These are phyloP conservation scores for Quercus tomentella DNA, from an alignment of 331 rosid genomes.

Conservation along the genomic window DNA sequence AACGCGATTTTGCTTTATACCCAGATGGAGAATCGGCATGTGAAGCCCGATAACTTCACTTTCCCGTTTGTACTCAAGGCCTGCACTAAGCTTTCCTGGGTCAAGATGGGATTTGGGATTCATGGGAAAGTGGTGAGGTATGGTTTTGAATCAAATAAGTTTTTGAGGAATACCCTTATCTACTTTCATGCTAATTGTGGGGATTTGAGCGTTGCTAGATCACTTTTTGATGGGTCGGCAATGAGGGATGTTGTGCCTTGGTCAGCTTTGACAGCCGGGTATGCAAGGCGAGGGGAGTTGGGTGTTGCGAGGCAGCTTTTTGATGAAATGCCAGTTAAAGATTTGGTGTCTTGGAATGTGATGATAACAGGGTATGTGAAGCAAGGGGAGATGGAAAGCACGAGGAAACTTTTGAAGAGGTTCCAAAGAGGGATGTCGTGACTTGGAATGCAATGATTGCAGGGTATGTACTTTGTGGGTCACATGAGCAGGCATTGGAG, in stretches of 20 bases:
- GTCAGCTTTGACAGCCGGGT: slow-evolving; percentile 53
- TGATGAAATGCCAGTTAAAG: slow-evolving; percentile 47
- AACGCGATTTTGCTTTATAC: slow-evolving; percentile 31
- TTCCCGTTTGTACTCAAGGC: slow-evolving; percentile 54
- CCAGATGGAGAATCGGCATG: slow-evolving; percentile 27
- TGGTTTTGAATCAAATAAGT: slow-evolving; percentile 38
- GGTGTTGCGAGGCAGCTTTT: slow-evolving; percentile 33
- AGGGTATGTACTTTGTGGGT: slow-evolving; percentile 36
- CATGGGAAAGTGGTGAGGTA: slow-evolving; percentile 46
- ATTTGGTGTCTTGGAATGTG: slow-evolving; percentile 60
- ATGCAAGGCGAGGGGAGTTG: slow-evolving; percentile 48
- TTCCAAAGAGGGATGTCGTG: slow-evolving; percentile 46
- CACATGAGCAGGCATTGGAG: slow-evolving; percentile 35
- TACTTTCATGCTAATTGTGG: slow-evolving; percentile 55
- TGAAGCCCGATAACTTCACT: slow-evolving; percentile 38
- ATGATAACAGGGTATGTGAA: slow-evolving; percentile 58
- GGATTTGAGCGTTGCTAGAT: slow-evolving; percentile 42
- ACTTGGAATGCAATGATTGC: slow-evolving; percentile 58
- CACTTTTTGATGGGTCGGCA: slow-evolving; percentile 39
- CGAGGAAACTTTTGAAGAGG: slow-evolving; percentile 51
- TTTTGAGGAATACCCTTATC: slow-evolving; percentile 53
- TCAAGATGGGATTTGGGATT: slow-evolving; percentile 38
- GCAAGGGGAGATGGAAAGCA: slow-evolving; percentile 46
- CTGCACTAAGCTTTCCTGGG: slow-evolving; percentile 58
- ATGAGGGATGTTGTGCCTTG: slow-evolving; percentile 44